phyloP scores from a whole-genome alignment of 2,329 filamentous ascomycete species.

The Trichophyton rubrum region DNA sequence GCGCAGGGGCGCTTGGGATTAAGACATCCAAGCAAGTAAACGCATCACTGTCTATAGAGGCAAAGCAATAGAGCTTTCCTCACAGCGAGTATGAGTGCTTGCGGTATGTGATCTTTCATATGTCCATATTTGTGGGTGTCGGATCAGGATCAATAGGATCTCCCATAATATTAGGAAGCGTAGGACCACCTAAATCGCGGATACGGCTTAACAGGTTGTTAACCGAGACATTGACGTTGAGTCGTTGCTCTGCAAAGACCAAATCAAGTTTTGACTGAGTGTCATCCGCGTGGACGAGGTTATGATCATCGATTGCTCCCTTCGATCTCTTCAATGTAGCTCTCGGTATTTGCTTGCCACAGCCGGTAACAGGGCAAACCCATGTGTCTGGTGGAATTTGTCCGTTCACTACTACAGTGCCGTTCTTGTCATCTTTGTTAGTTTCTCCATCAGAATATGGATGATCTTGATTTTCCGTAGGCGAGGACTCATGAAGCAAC shows the following conservation, averaged over 20 bases:
- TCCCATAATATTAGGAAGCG: neutral
- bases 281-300: constrained; percentile 24
- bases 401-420: neutral
- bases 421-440: constrained; percentile 6
- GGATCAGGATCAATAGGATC: neutral
- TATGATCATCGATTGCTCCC: constrained; percentile 24
- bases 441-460: constrained; percentile 15
- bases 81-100: neutral
- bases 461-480: constrained; percentile 21
- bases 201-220: constrained; percentile 24
- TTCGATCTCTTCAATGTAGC: constrained; percentile 23
- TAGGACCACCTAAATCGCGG: constrained; percentile 7
- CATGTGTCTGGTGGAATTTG: constrained; percentile 22
- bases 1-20: neutral
- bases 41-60: neutral
- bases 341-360: constrained; percentile 23
- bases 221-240: constrained; percentile 24
- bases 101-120: neutral
- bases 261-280: constrained; percentile 26
- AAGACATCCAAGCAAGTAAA: neutral
- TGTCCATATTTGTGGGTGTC: neutral
- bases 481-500: constrained; percentile 23
- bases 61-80: neutral
- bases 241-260: constrained; percentile 25
- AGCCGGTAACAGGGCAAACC: constrained; percentile 23